Evolutionary conservation across 768 basidiomycete species (phyloP).

Genomic region (Kwoniella heveanensis): DNA sequence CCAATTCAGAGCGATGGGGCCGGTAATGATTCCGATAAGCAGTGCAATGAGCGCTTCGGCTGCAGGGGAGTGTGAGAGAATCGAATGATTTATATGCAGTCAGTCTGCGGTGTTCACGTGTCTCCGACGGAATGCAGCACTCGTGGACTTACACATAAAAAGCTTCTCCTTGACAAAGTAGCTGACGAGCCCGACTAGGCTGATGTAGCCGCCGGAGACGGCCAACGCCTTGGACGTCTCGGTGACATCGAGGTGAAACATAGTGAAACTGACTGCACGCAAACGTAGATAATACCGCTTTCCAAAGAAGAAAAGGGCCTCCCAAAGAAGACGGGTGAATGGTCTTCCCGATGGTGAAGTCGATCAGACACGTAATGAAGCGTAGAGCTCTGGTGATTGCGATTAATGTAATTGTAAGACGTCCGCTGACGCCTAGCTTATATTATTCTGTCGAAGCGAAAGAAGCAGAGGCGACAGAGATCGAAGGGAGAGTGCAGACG

Average conservation of each 20-base stretch:
- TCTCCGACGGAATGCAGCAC: too few relatives aligned
- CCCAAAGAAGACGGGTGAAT: too few relatives aligned
- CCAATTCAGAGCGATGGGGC: conserved; percentile 54
- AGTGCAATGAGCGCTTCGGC: conserved; percentile 49
- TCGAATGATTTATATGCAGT: too few relatives aligned
- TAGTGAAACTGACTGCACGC: conserved; percentile 19
- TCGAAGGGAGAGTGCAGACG: background rate
- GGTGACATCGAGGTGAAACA: conserved; percentile 53
- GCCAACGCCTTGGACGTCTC: conserved; percentile 52
- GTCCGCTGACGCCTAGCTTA: conserved; percentile 16
- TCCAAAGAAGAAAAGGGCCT: too few relatives aligned
- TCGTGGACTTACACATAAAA: conserved; percentile 49
- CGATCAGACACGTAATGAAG: too few relatives aligned
- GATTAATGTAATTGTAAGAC: background rate
- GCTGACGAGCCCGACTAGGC: conserved; percentile 49
- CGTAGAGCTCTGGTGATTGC: background rate
- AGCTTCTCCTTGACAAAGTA: conserved; percentile 57
- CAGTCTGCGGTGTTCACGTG: too few relatives aligned
- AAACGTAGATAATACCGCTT: too few relatives aligned
- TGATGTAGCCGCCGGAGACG: conserved; percentile 50
- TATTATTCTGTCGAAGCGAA: conserved; percentile 10
- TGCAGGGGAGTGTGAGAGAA: conserved; percentile 10
- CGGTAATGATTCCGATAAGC: conserved; percentile 53
- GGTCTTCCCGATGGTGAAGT: too few relatives aligned
- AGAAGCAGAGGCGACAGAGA: background rate